Percentiles rank a stretch among this genome's conserved stretches.
Conservation (phyloP, 2,329 filamentous ascomycete genomes). For the Aschersonia sp. region DNA sequence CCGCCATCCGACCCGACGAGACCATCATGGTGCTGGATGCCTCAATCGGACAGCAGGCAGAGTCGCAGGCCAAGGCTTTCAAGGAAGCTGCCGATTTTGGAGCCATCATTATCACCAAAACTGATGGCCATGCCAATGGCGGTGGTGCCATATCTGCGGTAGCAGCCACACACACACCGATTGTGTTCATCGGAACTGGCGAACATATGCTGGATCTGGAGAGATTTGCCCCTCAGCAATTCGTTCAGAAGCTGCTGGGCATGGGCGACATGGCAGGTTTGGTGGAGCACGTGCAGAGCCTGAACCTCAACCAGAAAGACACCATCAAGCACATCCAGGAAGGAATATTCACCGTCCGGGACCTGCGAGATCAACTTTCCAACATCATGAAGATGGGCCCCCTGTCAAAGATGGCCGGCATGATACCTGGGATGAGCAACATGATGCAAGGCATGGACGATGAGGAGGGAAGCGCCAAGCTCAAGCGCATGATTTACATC, state of each 20-base stretch:
- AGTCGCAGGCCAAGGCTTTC: conserved; percentile 89
- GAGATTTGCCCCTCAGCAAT: conserved; percentile 80
- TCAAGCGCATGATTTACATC: conserved; percentile 98
- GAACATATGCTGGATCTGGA: conserved; percentile 96
- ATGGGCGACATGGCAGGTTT: conserved; percentile 96
- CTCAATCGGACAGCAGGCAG: conserved; percentile 90
- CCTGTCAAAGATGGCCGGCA: conserved; percentile 90
- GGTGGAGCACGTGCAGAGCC: conserved; percentile 88
- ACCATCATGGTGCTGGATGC: conserved; percentile 97
- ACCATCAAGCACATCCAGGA: conserved; percentile 98
- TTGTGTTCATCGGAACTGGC: conserved; percentile 94
- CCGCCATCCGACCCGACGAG: conserved; percentile 80
- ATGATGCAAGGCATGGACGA: conserved; percentile 97
- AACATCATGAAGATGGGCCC: conserved; percentile 99
- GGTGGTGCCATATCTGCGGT: conserved; percentile 97
- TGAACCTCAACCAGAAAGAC: conserved; percentile 94
- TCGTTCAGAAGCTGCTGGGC: conserved; percentile 83
- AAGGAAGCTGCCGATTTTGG: conserved; percentile 95
- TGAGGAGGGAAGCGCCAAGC: conserved; percentile 82
- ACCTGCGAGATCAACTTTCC: conserved; percentile 84
- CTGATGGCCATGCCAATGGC: conserved; percentile 85
- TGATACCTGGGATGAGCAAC: conserved; percentile 90
- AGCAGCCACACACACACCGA: conserved; percentile 88
- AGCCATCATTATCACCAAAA: conserved; percentile 98
- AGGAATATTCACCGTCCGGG: conserved; percentile 88